Conservation (phyloP, 2,329 filamentous ascomycete species). For the Diaporthe citrichinensis region DNA sequence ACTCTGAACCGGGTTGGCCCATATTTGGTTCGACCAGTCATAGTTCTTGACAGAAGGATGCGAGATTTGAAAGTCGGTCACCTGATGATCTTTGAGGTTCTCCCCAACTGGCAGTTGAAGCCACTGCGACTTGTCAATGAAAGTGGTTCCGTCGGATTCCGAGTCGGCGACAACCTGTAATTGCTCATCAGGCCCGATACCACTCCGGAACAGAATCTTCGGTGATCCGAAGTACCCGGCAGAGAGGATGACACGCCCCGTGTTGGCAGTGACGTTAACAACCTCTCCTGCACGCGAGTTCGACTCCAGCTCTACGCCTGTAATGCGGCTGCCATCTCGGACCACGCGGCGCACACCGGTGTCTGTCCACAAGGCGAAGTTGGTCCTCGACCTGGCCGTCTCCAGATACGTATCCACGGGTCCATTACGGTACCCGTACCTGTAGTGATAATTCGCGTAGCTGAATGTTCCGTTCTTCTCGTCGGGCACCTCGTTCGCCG, state of each 20-base stretch:
- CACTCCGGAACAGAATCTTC: conserved; percentile 74
- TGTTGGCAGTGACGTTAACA: conserved; percentile 67
- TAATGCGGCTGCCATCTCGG: conserved; percentile 69
- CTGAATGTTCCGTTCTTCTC: conserved; percentile 74
- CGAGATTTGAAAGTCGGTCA: conserved; percentile 26
- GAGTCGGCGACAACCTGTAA: conserved; percentile 59
- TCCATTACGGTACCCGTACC: conserved; percentile 72
- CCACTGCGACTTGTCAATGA: conserved; percentile 61
- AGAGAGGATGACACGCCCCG: conserved; percentile 73
- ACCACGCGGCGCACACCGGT: conserved; percentile 74
- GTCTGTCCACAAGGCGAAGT: conserved; percentile 74
- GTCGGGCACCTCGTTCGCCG: conserved; percentile 69
- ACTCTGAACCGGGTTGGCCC: conserved; percentile 11
- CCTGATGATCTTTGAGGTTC: conserved; percentile 60
- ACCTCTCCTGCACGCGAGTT: conserved; percentile 63
- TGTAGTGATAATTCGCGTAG: conserved; percentile 75
- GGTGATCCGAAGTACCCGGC: conserved; percentile 73
- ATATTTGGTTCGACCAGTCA: conserved; percentile 18
- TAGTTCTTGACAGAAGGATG: conserved; percentile 10
- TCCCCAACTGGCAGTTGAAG: conserved; percentile 64
- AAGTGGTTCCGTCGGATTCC: conserved; percentile 57
- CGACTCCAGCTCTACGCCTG: conserved; percentile 71
- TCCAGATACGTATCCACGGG: conserved; percentile 77
- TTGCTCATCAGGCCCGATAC: conserved; percentile 72
- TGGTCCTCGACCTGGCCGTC: conserved; percentile 66